phyloP scores from a whole-genome alignment of 2,329 filamentous ascomycete genomes.

The Plectosphaerella cucumerina region DNA sequence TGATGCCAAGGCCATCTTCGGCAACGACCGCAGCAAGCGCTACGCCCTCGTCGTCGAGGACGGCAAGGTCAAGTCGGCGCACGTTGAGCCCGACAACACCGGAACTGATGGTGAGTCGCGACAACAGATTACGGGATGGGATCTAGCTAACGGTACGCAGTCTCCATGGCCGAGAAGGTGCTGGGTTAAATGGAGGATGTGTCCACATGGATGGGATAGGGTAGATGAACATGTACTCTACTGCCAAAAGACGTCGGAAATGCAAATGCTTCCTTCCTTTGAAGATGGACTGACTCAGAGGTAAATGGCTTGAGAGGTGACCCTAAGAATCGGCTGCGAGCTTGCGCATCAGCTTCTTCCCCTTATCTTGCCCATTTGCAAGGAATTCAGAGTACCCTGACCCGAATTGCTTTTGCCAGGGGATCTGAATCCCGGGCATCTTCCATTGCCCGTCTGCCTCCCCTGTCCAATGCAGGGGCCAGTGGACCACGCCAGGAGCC shows the following conservation, averaged over 20 bases:
- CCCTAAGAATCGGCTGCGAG: no score
- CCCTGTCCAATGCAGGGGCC: not conserved
- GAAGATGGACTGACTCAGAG: no score
- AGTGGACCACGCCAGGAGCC: not conserved
- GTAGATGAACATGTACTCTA: not conserved
- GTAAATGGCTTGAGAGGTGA: no score
- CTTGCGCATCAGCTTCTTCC: no score
- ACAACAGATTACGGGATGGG: not conserved
- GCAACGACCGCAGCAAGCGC: conserved; percentile 77
- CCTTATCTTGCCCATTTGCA: no score
- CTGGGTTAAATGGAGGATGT: conserved; percentile 23
- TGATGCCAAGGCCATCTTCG: conserved; percentile 75
- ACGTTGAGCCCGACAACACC: conserved; percentile 86
- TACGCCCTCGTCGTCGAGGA: conserved; percentile 81
- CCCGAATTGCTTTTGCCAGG: no score
- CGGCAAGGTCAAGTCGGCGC: conserved; percentile 76
- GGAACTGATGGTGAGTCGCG: conserved; percentile 65
- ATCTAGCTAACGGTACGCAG: conserved; percentile 20
- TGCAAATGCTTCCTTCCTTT: no score
- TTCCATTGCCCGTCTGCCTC: no score
- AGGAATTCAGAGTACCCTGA: no score
- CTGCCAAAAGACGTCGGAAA: no score
- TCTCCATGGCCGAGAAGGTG: conserved; percentile 49
- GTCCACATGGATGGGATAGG: not conserved
- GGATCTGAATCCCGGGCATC: no score